Percentiles rank a stretch among this genome's conserved stretches.
Evolutionary conservation across 176 grass and related monocot genomes (phyloP).

Genomic region (Rhipidocladum racemiflorum): DNA sequence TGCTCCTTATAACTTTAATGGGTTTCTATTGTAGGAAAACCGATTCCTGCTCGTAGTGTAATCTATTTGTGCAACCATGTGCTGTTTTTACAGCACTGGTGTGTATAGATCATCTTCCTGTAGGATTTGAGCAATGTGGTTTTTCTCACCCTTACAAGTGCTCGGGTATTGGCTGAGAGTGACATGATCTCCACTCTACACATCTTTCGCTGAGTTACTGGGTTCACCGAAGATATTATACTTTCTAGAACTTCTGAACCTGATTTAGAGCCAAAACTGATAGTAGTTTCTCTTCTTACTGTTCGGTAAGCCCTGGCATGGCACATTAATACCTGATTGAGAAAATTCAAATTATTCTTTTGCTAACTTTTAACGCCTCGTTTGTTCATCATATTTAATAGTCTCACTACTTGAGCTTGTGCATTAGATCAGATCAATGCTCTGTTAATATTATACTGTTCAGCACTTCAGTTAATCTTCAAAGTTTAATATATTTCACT

Average conservation of each 20-base stretch:
- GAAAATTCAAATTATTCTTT: slow-evolving; percentile 9
- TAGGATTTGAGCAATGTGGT: slow-evolving; percentile 75
- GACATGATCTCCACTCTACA: slow-evolving; percentile 60
- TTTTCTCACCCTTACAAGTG: slow-evolving; percentile 64
- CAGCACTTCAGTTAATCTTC: neutral
- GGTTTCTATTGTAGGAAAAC: neutral
- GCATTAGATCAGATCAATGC: neutral
- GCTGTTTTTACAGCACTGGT: slow-evolving; percentile 25
- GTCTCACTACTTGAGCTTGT: neutral
- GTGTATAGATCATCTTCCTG: slow-evolving; percentile 21
- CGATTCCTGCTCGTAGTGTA: neutral
- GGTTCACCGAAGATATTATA: slow-evolving; percentile 70
- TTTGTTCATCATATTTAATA: neutral
- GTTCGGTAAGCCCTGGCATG: slow-evolving; percentile 57
- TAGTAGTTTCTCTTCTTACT: slow-evolving; percentile 72
- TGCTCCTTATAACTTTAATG: neutral
- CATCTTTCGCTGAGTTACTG: slow-evolving; percentile 62
- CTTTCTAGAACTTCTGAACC: slow-evolving; percentile 73
- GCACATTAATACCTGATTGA: neutral
- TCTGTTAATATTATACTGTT: neutral
- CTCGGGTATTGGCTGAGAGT: slow-evolving; percentile 61
- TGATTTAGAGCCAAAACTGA: slow-evolving; percentile 76
- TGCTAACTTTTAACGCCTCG: neutral
- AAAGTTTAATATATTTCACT: neutral
- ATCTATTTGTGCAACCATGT: neutral